phyloP scores from a whole-genome alignment of 2,329 filamentous ascomycete genomes.

The Blastomyces gilchristii region DNA sequence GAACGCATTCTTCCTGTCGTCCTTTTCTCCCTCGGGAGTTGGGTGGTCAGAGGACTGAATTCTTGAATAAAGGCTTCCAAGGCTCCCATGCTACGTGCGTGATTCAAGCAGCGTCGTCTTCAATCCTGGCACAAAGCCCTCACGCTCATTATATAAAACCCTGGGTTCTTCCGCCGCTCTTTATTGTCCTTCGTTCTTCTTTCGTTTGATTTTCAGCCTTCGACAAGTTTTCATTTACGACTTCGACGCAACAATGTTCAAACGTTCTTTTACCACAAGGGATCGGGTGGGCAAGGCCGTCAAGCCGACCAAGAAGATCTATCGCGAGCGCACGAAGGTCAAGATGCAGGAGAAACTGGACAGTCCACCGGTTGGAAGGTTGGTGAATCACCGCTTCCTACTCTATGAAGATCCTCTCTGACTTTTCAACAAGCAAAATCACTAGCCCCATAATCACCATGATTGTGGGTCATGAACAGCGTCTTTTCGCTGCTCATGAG shows the following conservation, averaged over 20 bases:
- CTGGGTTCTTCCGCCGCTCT: conserved; percentile 26
- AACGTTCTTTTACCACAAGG: conserved; percentile 74
- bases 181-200: conserved; percentile 42
- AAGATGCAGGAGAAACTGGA: conserved; percentile 80
- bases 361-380: conserved; percentile 45
- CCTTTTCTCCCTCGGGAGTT: conserved; percentile 22
- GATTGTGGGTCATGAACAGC: conserved; percentile 70
- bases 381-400: conserved; percentile 15
- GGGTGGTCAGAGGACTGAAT: conserved; percentile 22
- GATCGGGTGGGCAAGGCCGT: conserved; percentile 81
- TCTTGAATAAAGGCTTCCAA: conserved; percentile 42
- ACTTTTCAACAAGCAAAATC: conserved; percentile 33
- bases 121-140: conserved; percentile 25
- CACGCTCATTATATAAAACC: conserved; percentile 33
- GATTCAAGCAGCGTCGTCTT: conserved; percentile 39
- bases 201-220: conserved; percentile 33
- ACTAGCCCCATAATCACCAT: conserved; percentile 74
- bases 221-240: conserved; percentile 24
- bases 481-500: conserved; percentile 90
- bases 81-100: conserved; percentile 47
- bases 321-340: conserved; percentile 69
- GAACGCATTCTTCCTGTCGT: conserved; percentile 17
- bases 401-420: conserved; percentile 4
- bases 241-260: conserved; percentile 62
- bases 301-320: conserved; percentile 65